Base-by-base conservation (phyloP, 2,329 filamentous ascomycete species). In the Ophiostoma novo-ulmi region DNA sequence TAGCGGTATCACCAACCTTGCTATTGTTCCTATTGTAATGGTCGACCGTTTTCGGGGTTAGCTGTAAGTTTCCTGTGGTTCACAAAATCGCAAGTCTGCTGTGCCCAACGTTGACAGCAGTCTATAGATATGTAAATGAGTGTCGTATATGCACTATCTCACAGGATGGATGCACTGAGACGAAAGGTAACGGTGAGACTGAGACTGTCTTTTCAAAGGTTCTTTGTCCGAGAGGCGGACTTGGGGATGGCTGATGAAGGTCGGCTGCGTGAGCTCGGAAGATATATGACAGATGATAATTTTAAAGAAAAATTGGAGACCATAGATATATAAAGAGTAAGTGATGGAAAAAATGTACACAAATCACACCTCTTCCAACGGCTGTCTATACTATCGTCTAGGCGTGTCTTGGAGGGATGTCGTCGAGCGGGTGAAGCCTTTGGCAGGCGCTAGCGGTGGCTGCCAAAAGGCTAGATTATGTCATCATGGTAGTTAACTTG, bases 21-120 rank as follows among this genome's bases (percentile, higher is more conserved):
- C 66, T 69, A 73, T 74, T 73, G 72, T 74, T 69, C 67, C 35
- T 70, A 64, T 64, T 71, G 55, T 63, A 55, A 22, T 68, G 52
- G 52, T 39, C 26, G 22, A 41, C 65, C 36, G 63, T 39, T 65
- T 65, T 39, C 63, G 65, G 36, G 36, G 22, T 13, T 63, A 17
- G 26, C 58, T 26, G 58, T 8, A 20, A n/a, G 44, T 26, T 26
- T 31, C n/a, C 52, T 8, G 52, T 22, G 3, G 17, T 48, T 48
- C 13, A 22, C 52, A 13, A 58, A 10, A 26, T 13, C n/a, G 22
- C 52, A 58, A 58, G n/a, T 1, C n/a, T 58, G 7, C 10, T 48
- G 44, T 48, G n/a, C 8, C n/a, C 44, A 48, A 8, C 44, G 44
- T 13, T 61, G 55, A 7, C 35, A 10, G 3, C 10, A 26, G 52